Evolutionary conservation across 177 flowering plant species (phyloP).

Genomic region (Vitis hybrid): DNA sequence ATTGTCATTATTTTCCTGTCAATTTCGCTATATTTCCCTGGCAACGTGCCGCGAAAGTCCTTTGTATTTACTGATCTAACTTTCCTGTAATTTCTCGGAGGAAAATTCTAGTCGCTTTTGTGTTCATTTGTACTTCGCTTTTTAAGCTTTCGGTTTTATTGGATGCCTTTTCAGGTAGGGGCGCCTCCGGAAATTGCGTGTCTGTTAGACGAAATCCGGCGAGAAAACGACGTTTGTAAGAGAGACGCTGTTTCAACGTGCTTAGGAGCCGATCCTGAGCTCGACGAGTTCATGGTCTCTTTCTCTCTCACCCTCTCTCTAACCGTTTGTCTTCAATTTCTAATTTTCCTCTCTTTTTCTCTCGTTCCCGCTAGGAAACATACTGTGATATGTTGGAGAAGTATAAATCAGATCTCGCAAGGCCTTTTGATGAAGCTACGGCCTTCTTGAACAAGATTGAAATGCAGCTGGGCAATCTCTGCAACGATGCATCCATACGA

Average conservation of each 20-base stretch:
- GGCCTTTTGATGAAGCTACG: slow-evolving; percentile 87
- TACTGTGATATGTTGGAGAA: slow-evolving; percentile 79
- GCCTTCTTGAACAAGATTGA: slow-evolving; percentile 78
- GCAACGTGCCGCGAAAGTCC: too few relatives aligned
- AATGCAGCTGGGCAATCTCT: slow-evolving; percentile 75
- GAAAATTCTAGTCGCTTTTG: not conserved
- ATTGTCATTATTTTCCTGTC: not conserved
- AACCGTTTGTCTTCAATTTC: too few relatives aligned
- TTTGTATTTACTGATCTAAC: too few relatives aligned
- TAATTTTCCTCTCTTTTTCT: not conserved
- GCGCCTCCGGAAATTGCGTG: slow-evolving; percentile 79
- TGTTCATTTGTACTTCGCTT: not conserved
- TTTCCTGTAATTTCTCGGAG: too few relatives aligned
- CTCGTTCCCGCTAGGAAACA: slow-evolving; percentile 46
- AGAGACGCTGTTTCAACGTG: slow-evolving; percentile 34
- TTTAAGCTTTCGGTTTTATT: not conserved
- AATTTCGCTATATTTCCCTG: too few relatives aligned
- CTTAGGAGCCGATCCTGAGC: slow-evolving; percentile 85
- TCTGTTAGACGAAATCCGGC: slow-evolving; percentile 66
- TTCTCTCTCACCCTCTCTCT: slow-evolving; percentile 20
- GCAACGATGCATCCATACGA: slow-evolving; percentile 46
- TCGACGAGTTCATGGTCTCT: slow-evolving; percentile 91
- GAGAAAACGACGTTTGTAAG: slow-evolving; percentile 43
- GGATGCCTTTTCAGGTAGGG: slow-evolving; percentile 57
- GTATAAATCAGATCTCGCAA: slow-evolving; percentile 78